These are phyloP conservation scores for Saccharomycopsis amapae DNA, from an alignment of 805 yeast genomes.

Conservation along the genomic window DNA sequence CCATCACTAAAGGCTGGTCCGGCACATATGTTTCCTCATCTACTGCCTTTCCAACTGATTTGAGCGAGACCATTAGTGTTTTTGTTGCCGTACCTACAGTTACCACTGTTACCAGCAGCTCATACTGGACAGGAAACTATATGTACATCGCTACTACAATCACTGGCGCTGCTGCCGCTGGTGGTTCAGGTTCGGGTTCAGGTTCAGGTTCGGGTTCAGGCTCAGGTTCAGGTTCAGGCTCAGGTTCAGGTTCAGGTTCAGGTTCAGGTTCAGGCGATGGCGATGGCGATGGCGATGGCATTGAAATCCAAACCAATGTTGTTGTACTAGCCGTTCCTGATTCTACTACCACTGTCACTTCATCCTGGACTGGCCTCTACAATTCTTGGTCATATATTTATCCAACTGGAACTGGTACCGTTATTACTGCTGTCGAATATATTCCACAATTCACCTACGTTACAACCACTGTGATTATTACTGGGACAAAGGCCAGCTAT, in stretches of 20 bases:
- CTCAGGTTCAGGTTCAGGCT: too few relatives aligned
- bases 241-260: neutral
- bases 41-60: too few relatives aligned
- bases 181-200: too few relatives aligned
- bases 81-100: too few relatives aligned
- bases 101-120: too few relatives aligned
- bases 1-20: slow-evolving; percentile 11
- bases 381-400: too few relatives aligned
- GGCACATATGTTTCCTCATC: neutral
- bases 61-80: too few relatives aligned
- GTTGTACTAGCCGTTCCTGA: neutral
- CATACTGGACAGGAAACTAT: too few relatives aligned
- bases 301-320: too few relatives aligned
- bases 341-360: slow-evolving; percentile 3
- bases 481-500: slow-evolving; percentile 1
- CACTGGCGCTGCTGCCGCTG: too few relatives aligned
- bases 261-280: neutral
- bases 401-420: slow-evolving; percentile 1
- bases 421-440: slow-evolving; percentile 2
- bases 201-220: too few relatives aligned
- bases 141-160: too few relatives aligned
- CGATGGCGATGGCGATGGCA: neutral
- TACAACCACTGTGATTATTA: slow-evolving; percentile 4
- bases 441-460: slow-evolving; percentile 5
- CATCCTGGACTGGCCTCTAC: slow-evolving; percentile 10